Base-by-base conservation (phyloP, 352 stramenopile species). In the Elongisporangium senticosum region DNA sequence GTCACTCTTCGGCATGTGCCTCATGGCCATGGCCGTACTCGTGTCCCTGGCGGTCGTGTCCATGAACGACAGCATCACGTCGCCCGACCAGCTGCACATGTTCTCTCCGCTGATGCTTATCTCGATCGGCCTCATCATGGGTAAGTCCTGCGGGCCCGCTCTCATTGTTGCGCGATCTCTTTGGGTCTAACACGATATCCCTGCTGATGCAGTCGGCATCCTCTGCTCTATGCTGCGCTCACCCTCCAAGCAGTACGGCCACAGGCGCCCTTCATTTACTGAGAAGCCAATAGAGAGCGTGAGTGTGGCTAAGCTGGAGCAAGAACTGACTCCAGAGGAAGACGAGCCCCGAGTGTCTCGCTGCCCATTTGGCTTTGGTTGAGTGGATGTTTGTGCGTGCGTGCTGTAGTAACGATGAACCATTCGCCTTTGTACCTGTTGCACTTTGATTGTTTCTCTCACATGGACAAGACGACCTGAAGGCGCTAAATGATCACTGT, bases 91-190 rank as follows among this genome's bases (percentile, higher is more conserved):
- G 23, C 63, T 89, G 55, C 73, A 79, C 39, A 75, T 90, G 68
- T 88, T 92, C 57, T 72, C 69, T 50, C 72, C 83, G 58, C 72
- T 87, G 43, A 77, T 90, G 65, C 68, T 86, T 52, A 71, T 84
- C 13, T 77, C 73, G 26, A 76, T 79, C 58, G 69, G 75, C 49
- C 66, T 92, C 22, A 72, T 90, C 53, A 69, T 71, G 51, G 73
- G 77, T 77, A 53, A 58, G 61, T 51, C 10, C 17, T n/a, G n/a
- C n/a, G 52, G 7, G 19, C 4, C 19, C 4, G 13, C 10, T 13
- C 22, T 40, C 28, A 1, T 58, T 4, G 6, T 19, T 22, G 49
- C 49, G 48, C 51, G 63, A 3, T 66, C 51, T 40, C 4, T 48
- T 40, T 23, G 20, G 10, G 8, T 43, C 4, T 56, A 43, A 43